phyloP scores from a whole-genome alignment of 129 eudicot species.

The Helichrysum umbraculigerum region DNA sequence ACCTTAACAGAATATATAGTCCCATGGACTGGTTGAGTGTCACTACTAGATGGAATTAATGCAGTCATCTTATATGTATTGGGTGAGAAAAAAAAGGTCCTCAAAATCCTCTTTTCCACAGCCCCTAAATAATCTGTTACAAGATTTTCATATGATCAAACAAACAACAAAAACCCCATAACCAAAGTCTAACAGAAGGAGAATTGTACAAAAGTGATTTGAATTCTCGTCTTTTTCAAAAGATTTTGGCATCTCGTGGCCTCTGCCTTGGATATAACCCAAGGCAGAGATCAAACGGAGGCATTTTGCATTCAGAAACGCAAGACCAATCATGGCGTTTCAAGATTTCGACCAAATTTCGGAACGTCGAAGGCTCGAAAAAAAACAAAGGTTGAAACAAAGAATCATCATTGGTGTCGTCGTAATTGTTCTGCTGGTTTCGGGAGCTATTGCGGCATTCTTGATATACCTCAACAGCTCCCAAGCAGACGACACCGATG shows the following conservation, averaged over 20 bases:
- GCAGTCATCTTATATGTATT: background rate
- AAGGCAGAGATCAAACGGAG: conserved; percentile 56
- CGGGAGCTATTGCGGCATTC: conserved; percentile 41
- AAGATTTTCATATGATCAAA: conserved; percentile 23
- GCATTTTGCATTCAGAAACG: conserved; percentile 16
- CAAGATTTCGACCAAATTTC: conserved; percentile 71
- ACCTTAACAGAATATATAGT: no score
- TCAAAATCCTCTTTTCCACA: conserved; percentile 40
- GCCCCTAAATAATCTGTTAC: conserved; percentile 20
- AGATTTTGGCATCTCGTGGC: conserved; percentile 7
- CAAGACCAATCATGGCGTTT: conserved; percentile 57
- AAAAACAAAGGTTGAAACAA: conserved; percentile 39
- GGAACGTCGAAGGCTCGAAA: conserved; percentile 46
- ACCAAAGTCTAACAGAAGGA: conserved; percentile 16
- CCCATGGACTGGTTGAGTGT: background rate
- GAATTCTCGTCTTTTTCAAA: background rate
- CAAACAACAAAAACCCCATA: conserved; percentile 26
- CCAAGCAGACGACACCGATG: conserved; percentile 14
- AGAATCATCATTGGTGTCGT: conserved; percentile 49
- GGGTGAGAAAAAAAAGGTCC: conserved; percentile 36
- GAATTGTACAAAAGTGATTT: background rate
- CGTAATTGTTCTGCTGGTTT: conserved; percentile 28
- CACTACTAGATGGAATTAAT: background rate
- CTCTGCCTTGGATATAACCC: conserved; percentile 79
- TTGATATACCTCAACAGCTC: conserved; percentile 30